Evolutionary conservation across 345 rosid species (phyloP).

Genomic region (Eucalyptus grandis): DNA sequence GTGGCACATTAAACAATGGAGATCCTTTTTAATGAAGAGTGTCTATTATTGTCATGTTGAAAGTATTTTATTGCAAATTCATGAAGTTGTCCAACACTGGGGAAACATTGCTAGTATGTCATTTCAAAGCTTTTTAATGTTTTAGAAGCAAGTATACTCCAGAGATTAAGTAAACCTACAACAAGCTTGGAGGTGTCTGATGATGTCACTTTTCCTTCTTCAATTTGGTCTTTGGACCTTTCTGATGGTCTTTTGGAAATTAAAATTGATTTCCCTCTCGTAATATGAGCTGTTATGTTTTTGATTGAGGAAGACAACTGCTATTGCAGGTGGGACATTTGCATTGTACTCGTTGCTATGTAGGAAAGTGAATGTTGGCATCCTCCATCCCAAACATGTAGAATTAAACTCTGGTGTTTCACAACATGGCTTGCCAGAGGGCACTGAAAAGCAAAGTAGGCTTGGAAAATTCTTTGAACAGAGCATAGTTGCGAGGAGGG

Average conservation of each 20-base stretch:
- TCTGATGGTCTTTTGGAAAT: not conserved
- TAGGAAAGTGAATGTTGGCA: slow-evolving; percentile 51
- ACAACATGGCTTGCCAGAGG: not conserved
- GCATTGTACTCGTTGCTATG: slow-evolving; percentile 80
- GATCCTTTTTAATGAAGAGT: not conserved
- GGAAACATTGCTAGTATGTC: not conserved
- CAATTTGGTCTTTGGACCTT: not conserved
- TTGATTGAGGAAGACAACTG: not conserved
- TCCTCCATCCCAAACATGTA: slow-evolving; percentile 22
- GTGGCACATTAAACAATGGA: not conserved
- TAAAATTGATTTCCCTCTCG: not conserved
- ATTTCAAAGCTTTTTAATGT: not conserved
- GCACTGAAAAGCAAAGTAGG: slow-evolving; percentile 16
- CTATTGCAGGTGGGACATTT: slow-evolving; percentile 73
- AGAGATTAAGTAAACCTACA: not conserved
- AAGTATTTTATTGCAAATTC: not conserved
- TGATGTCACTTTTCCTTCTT: not conserved
- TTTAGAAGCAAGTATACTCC: not conserved
- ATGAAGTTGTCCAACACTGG: not conserved
- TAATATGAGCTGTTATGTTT: not conserved
- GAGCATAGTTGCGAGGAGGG: slow-evolving; percentile 39
- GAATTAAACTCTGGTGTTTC: slow-evolving; percentile 2
- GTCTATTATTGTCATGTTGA: not conserved
- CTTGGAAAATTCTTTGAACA: slow-evolving; percentile 47
- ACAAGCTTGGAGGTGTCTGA: not conserved